A percentile compares a stretch with the other conserved stretches of the same genome.
phyloP scores from a whole-genome alignment of 2,329 filamentous ascomycete genomes.

The Tolypocladium paradoxum region DNA sequence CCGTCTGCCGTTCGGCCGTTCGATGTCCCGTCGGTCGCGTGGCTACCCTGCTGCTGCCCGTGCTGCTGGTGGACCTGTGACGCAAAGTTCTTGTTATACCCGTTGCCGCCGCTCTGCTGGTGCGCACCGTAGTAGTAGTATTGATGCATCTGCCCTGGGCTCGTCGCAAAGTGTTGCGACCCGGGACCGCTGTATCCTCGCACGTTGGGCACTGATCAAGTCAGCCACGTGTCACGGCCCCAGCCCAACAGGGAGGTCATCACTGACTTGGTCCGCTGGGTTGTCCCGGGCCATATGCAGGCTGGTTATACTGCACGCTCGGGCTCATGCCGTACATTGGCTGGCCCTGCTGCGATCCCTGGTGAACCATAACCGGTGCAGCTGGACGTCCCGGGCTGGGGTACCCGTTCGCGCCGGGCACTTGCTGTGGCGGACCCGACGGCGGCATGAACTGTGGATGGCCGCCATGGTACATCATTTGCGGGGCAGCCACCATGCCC shows the following conservation, averaged over 20 bases:
- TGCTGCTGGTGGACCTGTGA: conserved; percentile 32
- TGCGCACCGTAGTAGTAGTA: conserved; percentile 54
- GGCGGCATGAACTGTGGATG: conserved; percentile 55
- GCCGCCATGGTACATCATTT: conserved; percentile 72
- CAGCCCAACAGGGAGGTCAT: conserved; percentile 4
- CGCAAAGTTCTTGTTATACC: conserved; percentile 41
- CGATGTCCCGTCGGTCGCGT: conserved; percentile 22
- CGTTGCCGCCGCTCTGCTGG: conserved; percentile 43
- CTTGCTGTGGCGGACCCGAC: conserved; percentile 42
- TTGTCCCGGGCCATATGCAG: conserved; percentile 60
- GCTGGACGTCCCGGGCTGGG: conserved; percentile 74
- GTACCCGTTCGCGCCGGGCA: conserved; percentile 64
- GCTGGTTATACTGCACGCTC: conserved; percentile 63
- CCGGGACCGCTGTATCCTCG: conserved; percentile 49
- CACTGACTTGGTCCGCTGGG: conserved; percentile 60
- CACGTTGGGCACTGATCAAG: conserved; percentile 44
- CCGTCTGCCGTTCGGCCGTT: conserved; percentile 24
- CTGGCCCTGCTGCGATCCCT: conserved; percentile 88
- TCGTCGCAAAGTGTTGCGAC: conserved; percentile 53
- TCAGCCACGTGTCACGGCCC: conserved; percentile 20
- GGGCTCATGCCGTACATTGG: conserved; percentile 67
- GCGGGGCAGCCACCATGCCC: conserved; percentile 56
- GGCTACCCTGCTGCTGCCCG: conserved; percentile 24
- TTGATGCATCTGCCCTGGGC: conserved; percentile 55
- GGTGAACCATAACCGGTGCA: conserved; percentile 88